Evolutionary conservation across 768 basidiomycete genomes (phyloP).

Genomic region (Boletus pseudo-olivaceus): DNA sequence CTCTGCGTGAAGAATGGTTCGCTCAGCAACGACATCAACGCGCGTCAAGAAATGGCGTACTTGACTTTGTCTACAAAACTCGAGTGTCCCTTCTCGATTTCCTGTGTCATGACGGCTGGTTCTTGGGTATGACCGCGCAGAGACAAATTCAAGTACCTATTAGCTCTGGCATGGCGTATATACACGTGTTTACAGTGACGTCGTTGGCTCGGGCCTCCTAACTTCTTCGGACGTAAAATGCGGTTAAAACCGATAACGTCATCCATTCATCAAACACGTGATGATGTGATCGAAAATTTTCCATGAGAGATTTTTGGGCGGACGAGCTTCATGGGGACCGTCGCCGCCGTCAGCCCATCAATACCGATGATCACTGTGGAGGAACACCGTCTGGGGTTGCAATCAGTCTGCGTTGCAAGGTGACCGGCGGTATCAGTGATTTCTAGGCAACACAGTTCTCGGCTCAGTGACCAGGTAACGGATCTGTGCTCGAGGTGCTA

Average conservation of each 20-base stretch:
- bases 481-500: background rate
- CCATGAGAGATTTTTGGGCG: background rate
- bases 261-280: conserved; percentile 3
- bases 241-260: conserved; percentile 3
- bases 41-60: background rate
- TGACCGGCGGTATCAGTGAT: background rate
- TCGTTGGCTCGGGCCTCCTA: background rate
- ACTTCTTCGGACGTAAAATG: conserved; percentile 3
- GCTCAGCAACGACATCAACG: background rate
- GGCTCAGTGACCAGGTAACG: background rate
- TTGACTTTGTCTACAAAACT: conserved; percentile 16
- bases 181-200: conserved; percentile 17
- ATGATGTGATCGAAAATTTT: conserved; percentile 3
- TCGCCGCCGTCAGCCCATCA: background rate
- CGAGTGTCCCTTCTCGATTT: background rate
- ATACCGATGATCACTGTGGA: too few species aligned
- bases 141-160: too few species aligned
- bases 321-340: background rate
- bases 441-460: background rate
- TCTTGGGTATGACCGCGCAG: too few species aligned
- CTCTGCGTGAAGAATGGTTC: conserved; percentile 18
- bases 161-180: too few species aligned
- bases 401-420: background rate
- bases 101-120: conserved; percentile 1
- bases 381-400: background rate